Percentiles rank a stretch among this genome's conserved stretches.
These are phyloP conservation scores for Neurospora sp. DNA, from an alignment of 495 filamentous ascomycete species.

Conservation along the genomic window DNA sequence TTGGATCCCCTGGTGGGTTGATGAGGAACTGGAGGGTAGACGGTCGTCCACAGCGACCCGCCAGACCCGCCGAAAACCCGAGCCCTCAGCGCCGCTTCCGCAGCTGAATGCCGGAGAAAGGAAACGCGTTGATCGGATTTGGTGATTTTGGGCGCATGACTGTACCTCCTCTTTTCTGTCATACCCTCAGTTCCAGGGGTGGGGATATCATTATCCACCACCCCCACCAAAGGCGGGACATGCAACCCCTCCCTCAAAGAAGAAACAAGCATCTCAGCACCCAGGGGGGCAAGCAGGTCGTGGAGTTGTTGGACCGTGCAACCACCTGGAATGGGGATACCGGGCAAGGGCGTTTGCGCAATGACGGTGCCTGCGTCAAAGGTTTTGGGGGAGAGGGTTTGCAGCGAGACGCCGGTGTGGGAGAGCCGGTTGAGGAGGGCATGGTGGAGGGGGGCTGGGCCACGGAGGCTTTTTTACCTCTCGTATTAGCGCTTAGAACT, in stretches of 20 bases:
- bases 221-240: constrained; percentile 46
- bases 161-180: not conserved
- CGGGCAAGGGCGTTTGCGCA: constrained; percentile 39
- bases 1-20: not conserved
- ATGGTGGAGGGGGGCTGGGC: constrained; percentile 66
- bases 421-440: constrained; percentile 50
- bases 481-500: not conserved
- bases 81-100: not conserved
- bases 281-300: constrained; percentile 34
- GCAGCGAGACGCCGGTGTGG: constrained; percentile 64
- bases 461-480: constrained; percentile 48
- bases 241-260: constrained; percentile 51
- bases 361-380: constrained; percentile 77
- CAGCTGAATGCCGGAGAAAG: not conserved
- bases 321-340: constrained; percentile 13
- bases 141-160: constrained; percentile 31
- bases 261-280: constrained; percentile 52
- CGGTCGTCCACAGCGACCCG: constrained; percentile 17
- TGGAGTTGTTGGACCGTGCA: constrained; percentile 15
- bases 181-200: not conserved
- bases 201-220: not conserved
- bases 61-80: not conserved
- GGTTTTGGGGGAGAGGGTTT: constrained; percentile 62
- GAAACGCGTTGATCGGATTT: constrained; percentile 19
- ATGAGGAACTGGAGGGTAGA: not conserved